phyloP scores from a whole-genome alignment of 345 rosid genomes.

The Eutrema japonicum region DNA sequence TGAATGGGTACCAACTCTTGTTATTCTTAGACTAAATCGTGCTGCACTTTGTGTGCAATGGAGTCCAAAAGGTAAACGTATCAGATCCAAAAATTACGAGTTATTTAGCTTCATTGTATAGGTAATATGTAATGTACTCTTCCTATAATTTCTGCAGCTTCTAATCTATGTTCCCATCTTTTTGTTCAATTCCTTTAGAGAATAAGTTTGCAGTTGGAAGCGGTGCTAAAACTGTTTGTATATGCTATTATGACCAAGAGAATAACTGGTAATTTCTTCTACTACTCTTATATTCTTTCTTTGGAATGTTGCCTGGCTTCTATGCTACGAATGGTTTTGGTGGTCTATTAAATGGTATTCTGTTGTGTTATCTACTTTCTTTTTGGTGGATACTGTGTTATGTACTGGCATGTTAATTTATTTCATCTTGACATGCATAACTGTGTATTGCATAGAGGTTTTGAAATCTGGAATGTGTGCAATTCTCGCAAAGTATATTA shows the following conservation, averaged over 20 bases:
- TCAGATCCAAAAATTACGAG: conserved; percentile 4
- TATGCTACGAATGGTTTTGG: background rate
- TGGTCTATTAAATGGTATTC: conserved; percentile 1
- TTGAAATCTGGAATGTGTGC: conserved; percentile 14
- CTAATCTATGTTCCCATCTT: conserved; percentile 15
- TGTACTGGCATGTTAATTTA: conserved; percentile 6
- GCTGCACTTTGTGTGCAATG: conserved; percentile 97
- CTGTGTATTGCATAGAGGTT: conserved; percentile 19
- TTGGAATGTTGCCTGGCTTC: background rate
- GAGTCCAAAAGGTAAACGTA: conserved; percentile 83
- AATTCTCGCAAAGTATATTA: background rate
- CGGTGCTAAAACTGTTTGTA: conserved; percentile 96
- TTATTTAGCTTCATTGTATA: conserved; percentile 21
- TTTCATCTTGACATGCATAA: background rate
- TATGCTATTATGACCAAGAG: conserved; percentile 98
- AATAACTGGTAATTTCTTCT: conserved; percentile 80
- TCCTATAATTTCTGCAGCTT: background rate
- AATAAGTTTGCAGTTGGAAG: conserved; percentile 99
- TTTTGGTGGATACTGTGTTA: background rate
- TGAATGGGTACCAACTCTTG: conserved; percentile 96
- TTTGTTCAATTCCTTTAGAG: conserved; percentile 53
- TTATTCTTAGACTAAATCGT: conserved; percentile 95
- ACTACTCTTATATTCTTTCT: conserved; percentile 19
- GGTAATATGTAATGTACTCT: conserved; percentile 3
- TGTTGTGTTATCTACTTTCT: conserved; percentile 3